Evolutionary conservation across 495 filamentous ascomycete genomes (phyloP), one percentile per base, ranked within the genome.

Genomic region (Podospora appendiculata): DNA sequence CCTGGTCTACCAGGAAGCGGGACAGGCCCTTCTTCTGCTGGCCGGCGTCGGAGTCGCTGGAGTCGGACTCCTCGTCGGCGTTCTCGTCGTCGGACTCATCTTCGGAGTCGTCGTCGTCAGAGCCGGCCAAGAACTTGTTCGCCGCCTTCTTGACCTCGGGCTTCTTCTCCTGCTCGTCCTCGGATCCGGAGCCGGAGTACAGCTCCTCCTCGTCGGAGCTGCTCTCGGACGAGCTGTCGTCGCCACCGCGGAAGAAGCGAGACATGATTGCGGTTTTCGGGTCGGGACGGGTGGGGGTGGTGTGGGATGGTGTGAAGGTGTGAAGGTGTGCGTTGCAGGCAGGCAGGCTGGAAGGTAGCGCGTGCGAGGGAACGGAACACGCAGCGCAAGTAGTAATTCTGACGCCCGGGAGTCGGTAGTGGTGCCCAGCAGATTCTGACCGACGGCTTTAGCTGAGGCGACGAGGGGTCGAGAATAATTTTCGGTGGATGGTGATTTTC

Each of bases 231-330:
- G 88, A 93, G 73, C 90, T 91, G 78, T 90, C 91, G 74, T 89
- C 88, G 69, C 85, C 86, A 60, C 85, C 85, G 72, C 89, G 87
- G 82, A 97, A 97, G 77, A 98, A 98, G 68, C 92, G 88, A 81
- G 93, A 97, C 86, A 90, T 90, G 51, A 56, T 83, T 64, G 56
- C 61, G 48, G 36, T 61, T 2, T 25, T 25, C 25, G 5, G 25
- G 2, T 5, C 2, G 25, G 25, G 5, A 2, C 42, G 36, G 47
- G 50, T 9, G 47, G 45, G 41, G 49, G 12, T 46, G 38, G 14
- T 58, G 36, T 38, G 48, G 45, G 14, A 35, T 45, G 53, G 32
- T 34, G 47, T 40, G 34, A 42, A 34, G 41, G 38, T 48, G 46
- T 47, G n/a, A n/a, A n/a, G n/a, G n/a, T n/a, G n/a, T n/a, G n/a